A percentile compares a stretch with the other conserved stretches of the same genome.
Evolutionary conservation across 2,329 filamentous ascomycete species (phyloP).

Genomic region (Fusarium chuoi): DNA sequence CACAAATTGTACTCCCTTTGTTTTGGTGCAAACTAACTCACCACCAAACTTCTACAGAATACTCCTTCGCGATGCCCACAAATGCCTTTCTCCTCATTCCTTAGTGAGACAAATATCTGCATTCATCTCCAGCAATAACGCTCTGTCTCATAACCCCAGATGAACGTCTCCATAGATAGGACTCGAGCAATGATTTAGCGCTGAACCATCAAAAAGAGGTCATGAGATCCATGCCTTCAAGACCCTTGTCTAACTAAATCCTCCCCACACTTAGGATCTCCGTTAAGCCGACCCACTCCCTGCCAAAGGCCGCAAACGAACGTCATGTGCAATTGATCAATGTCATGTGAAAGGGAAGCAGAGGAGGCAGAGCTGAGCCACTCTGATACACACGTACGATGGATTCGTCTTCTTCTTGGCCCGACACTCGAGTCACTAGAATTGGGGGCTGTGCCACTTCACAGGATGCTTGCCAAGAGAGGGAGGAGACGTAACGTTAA

Average conservation of each 20-base stretch:
- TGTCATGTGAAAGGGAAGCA: conserved; percentile 40
- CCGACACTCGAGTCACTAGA: background rate
- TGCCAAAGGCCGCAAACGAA: conserved; percentile 15
- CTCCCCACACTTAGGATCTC: conserved; percentile 25
- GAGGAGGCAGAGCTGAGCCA: conserved; percentile 30
- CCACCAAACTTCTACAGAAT: background rate
- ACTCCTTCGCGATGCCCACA: background rate
- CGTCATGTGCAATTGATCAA: conserved; percentile 34
- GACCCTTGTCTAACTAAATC: background rate
- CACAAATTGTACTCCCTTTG: background rate
- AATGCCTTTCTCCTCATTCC: background rate
- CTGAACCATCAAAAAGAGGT: conserved; percentile 1
- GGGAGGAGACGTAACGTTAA: conserved; percentile 1
- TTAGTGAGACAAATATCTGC: background rate
- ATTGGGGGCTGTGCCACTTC: conserved; percentile 18
- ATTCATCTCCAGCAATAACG: background rate
- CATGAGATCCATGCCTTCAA: conserved; percentile 21
- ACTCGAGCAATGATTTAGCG: conserved; percentile 4
- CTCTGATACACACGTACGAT: conserved; percentile 19
- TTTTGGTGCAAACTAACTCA: background rate
- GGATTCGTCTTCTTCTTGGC: conserved; percentile 7
- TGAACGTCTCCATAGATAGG: conserved; percentile 11
- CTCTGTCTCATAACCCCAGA: conserved; percentile 19
- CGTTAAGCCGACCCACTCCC: conserved; percentile 26
- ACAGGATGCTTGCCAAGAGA: conserved; percentile 20